A percentile compares a stretch with the other conserved stretches of the same genome.
These are phyloP conservation scores for Trichoderma brevicompactum DNA, from an alignment of 2,329 filamentous ascomycete genomes.

Conservation along the genomic window DNA sequence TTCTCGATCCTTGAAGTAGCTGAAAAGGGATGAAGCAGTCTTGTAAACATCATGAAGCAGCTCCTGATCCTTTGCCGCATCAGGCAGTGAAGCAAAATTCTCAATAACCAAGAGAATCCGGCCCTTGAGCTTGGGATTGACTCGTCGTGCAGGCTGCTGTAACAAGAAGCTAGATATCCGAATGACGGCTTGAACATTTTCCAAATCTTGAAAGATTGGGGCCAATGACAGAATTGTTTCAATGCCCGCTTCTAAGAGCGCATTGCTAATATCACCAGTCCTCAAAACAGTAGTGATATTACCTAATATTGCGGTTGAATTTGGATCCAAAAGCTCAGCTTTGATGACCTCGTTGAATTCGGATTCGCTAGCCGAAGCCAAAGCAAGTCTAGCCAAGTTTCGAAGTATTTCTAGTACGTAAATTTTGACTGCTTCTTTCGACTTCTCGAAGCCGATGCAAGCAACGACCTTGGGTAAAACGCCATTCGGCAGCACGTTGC, in stretches of 20 bases:
- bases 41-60: constrained; percentile 70
- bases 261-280: constrained; percentile 64
- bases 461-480: constrained; percentile 74
- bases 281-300: constrained; percentile 72
- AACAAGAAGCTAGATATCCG: constrained; percentile 81
- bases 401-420: constrained; percentile 79
- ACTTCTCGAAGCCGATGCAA: constrained; percentile 71
- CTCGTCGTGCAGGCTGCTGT: constrained; percentile 79
- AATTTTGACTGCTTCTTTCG: constrained; percentile 84
- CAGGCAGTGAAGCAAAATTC: constrained; percentile 72
- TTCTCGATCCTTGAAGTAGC: constrained; percentile 82
- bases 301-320: constrained; percentile 64
- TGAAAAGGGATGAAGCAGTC: constrained; percentile 80
- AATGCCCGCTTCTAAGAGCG: constrained; percentile 78
- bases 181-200: constrained; percentile 76
- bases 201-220: constrained; percentile 67
- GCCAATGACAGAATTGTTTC: constrained; percentile 78
- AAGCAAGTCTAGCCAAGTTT: constrained; percentile 66
- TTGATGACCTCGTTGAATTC: constrained; percentile 62
- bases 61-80: constrained; percentile 44
- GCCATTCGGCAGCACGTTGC: constrained; percentile 54
- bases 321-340: constrained; percentile 59
- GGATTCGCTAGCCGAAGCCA: constrained; percentile 57
- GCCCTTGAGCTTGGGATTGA: constrained; percentile 82
- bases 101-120: constrained; percentile 79